Conservation (phyloP, 2,329 filamentous ascomycete genomes). For the Epichloe coenophiala region DNA sequence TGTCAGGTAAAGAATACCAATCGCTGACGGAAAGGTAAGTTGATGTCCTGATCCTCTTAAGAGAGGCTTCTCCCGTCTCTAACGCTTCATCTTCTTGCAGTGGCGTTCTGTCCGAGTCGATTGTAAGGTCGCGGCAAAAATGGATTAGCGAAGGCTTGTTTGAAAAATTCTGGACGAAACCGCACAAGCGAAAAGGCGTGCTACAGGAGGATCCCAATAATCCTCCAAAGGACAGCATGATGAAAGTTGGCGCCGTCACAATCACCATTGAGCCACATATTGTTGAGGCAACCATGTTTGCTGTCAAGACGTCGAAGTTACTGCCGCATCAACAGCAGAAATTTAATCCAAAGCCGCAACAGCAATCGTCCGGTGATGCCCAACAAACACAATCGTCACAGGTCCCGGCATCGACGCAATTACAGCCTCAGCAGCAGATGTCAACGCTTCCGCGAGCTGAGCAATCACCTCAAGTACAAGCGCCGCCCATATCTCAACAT, state of each 20-base stretch:
- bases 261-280: slow-evolving; percentile 71
- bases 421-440: slow-evolving; percentile 12
- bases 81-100: slow-evolving; percentile 26
- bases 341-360: slow-evolving; percentile 7
- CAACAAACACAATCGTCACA: slow-evolving; percentile 6
- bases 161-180: slow-evolving; percentile 67
- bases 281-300: slow-evolving; percentile 62
- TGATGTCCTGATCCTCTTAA: background rate
- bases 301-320: slow-evolving; percentile 51
- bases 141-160: slow-evolving; percentile 63
- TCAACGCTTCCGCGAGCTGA: background rate
- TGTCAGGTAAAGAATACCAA: slow-evolving; percentile 56
- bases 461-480: background rate
- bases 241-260: slow-evolving; percentile 57
- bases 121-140: slow-evolving; percentile 57
- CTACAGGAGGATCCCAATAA: slow-evolving; percentile 51
- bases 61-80: background rate
- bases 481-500: background rate
- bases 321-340: slow-evolving; percentile 21
- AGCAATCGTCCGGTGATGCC: slow-evolving; percentile 8
- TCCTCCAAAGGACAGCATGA: slow-evolving; percentile 57
- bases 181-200: slow-evolving; percentile 51
- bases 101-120: slow-evolving; percentile 60
- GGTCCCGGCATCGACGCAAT: background rate
- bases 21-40: slow-evolving; percentile 56